Evolutionary conservation across 495 filamentous ascomycete species (phyloP), one percentile per base, ranked within the genome.

Genomic region (Tuber brumale): DNA sequence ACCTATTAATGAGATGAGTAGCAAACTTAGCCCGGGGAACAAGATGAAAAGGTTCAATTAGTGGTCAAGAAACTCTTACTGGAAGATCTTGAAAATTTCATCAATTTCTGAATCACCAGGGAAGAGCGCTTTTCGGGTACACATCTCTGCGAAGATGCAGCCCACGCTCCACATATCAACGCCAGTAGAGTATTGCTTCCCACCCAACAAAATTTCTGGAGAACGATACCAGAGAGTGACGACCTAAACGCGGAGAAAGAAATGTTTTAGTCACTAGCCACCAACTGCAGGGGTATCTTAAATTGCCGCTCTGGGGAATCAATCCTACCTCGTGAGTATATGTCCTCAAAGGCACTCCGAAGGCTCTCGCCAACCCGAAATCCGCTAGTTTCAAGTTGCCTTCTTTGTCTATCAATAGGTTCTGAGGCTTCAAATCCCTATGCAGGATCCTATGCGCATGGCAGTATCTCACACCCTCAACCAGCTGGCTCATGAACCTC

Each of bases 121-220:
- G 88, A 99, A 98, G 19, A 98, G 86, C 9, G 95, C 94, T 85
- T 97, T 98, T 81, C 94, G 92, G 23, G 96, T 99, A 87, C 94
- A 97, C 96, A 99, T 98, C 85, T 99, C 95, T 21, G 96, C 95
- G 85, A 99, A 99, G 85, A 99, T 99, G 84, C 95, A 97, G 66
- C 95, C 95, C 72, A 95, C 90, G 44, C 94, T 97, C 95, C 95
- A 99, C 96, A 99, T 98, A 84, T 99, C 95, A 66, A 99, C 94
- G 77, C 96, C 95, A 70, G 95, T 98, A 37, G 93, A 97, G 86
- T 99, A 99, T 84, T 98, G 95, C 70, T 94, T 92, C 74, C 96
- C 95, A 81, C 95, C 95, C 21, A 99, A 91, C 35, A 99, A 89
- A 83, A 99, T 97, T 85, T 99, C 95, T 0, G 95, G 95, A n/a